Percentiles rank a stretch among this genome's conserved stretches.
Evolutionary conservation across 257 asterid genomes (phyloP).

Genomic region (Handroanthus guayacan): DNA sequence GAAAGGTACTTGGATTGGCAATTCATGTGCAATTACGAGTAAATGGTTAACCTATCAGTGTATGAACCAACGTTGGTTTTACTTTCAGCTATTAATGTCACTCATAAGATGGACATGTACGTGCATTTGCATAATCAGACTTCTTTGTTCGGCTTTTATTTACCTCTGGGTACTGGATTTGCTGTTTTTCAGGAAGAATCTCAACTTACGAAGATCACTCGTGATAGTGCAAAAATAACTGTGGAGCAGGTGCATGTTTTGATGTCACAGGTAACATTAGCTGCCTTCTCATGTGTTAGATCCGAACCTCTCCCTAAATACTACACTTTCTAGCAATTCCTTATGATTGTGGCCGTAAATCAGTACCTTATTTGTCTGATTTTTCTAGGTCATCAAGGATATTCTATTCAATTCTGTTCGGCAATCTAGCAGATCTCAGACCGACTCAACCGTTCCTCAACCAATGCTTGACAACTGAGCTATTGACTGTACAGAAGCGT

Average conservation of each 20-base stretch:
- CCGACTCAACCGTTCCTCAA: slow-evolving; percentile 76
- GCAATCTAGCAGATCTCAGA: slow-evolving; percentile 57
- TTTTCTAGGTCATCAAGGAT: slow-evolving; percentile 88
- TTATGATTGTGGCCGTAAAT: neutral
- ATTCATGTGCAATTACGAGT: too few species aligned
- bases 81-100: neutral
- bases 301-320: neutral
- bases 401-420: slow-evolving; percentile 88
- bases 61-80: neutral
- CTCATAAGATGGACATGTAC: neutral
- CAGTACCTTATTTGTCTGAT: neutral
- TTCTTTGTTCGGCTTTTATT: neutral
- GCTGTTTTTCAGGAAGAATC: slow-evolving; percentile 82
- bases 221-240: slow-evolving; percentile 93
- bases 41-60: too few species aligned
- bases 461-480: slow-evolving; percentile 91
- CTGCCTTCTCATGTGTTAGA: neutral
- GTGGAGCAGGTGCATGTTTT: slow-evolving; percentile 99
- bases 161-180: neutral
- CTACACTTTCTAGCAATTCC: neutral
- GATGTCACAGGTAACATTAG: slow-evolving; percentile 88
- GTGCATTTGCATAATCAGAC: slow-evolving; percentile 2
- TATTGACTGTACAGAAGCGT: neutral
- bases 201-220: slow-evolving; percentile 89
- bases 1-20: too few species aligned